Conservation (phyloP, 2,329 filamentous ascomycete species). For the Ascosphaera apis region DNA sequence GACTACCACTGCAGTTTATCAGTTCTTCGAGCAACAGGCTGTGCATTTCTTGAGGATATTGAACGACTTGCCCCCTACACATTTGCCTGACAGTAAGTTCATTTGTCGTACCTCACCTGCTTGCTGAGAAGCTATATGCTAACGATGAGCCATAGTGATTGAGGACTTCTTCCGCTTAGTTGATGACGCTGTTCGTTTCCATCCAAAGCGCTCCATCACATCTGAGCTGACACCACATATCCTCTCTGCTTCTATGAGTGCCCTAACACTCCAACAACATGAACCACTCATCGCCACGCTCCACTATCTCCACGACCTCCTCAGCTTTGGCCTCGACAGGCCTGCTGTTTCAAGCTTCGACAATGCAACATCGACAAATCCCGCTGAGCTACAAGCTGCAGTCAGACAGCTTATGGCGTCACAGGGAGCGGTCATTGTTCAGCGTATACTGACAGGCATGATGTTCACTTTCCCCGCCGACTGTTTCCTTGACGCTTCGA, state of each 20-base stretch:
- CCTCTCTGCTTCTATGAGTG: slow-evolving; percentile 66
- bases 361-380: slow-evolving; percentile 34
- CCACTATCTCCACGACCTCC: slow-evolving; percentile 76
- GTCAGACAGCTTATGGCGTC: slow-evolving; percentile 48
- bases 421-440: slow-evolving; percentile 58
- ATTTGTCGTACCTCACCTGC: neutral
- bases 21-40: slow-evolving; percentile 85
- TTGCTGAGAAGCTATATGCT: slow-evolving; percentile 4
- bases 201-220: slow-evolving; percentile 59
- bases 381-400: slow-evolving; percentile 44
- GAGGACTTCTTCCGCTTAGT: slow-evolving; percentile 92
- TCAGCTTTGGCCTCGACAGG: slow-evolving; percentile 67
- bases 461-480: slow-evolving; percentile 97
- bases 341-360: slow-evolving; percentile 32
- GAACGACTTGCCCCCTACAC: slow-evolving; percentile 55
- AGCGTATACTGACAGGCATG: slow-evolving; percentile 86
- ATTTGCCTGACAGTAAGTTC: slow-evolving; percentile 44
- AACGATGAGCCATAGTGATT: slow-evolving; percentile 33
- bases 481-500: slow-evolving; percentile 84
- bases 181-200: slow-evolving; percentile 80
- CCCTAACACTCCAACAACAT: slow-evolving; percentile 69
- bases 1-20: slow-evolving; percentile 75
- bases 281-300: slow-evolving; percentile 79
- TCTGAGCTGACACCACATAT: slow-evolving; percentile 62
- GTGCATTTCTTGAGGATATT: slow-evolving; percentile 73